Evolutionary conservation across 306 rosid species (phyloP), one percentile per base, ranked within the genome.

Genomic region (Trichosanthes truncata): DNA sequence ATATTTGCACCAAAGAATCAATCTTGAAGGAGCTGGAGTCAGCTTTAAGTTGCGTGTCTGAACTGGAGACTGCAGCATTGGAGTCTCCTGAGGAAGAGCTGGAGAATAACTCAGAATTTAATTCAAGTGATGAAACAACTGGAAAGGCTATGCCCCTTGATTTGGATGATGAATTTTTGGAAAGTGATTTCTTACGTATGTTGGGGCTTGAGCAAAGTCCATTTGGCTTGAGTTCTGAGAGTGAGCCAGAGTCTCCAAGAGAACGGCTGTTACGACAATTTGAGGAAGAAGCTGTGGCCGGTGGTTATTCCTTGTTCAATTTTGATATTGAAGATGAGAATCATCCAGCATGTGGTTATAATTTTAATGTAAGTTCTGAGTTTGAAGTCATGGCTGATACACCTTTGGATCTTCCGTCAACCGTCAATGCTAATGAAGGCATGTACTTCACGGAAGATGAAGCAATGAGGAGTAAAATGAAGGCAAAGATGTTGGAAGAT

Each of bases 181-280:
- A 91, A 38, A 81, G 68, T 76, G 98, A 92, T 43, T 93, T 95
- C 87, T 88, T 95, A 72, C 86, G 84, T 80, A 86, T 89, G 90
- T 82, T 93, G 41, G 94, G 88, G 23, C 49, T 84, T 59, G 97
- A 90, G 82, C 78, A 80, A 69, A 90, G 93, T 85, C 91, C 92
- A 75, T 74, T 68, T 72, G 78, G 80, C 23, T 79, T 87, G 86
- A 90, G 90, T 85, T 90, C 89, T 76, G 96, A 83, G 83, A 89
- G 89, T 43, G 98, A 91, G 75, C 81, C 86, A 0, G 93, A 92
- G 81, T 95, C 98, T 68, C 98, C 98, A 20, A 91, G 99, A 88
- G 99, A 88, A 87, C 89, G 83, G 62, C 90, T 95, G 79, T 84
- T 95, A 49, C 87, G 91, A 83, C 89, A 93, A 81, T 95, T 95